A percentile compares a stretch with the other conserved stretches of the same genome.
phyloP scores from a whole-genome alignment of 192 early-diverging fungal genomes.

The Allomyces javanicus region DNA sequence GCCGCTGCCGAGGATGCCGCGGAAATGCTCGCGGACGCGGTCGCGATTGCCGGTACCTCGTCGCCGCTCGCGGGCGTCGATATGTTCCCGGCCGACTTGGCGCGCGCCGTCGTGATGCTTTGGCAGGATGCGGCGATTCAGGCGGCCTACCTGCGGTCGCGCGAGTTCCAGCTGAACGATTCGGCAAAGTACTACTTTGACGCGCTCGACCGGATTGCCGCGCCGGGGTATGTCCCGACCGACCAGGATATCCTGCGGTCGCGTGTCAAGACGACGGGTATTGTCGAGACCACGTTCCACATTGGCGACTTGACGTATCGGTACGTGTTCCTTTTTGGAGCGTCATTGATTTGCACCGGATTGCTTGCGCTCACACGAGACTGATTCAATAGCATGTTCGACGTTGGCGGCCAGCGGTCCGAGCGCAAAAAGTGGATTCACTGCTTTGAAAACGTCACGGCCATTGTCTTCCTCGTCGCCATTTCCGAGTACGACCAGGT shows the following conservation, averaged over 20 bases:
- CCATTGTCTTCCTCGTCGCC: slow-evolving; percentile 87
- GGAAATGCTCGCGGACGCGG: slow-evolving; percentile 61
- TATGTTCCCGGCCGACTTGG: slow-evolving; percentile 56
- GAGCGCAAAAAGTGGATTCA: slow-evolving; percentile 99
- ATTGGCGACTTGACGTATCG: slow-evolving; percentile 83
- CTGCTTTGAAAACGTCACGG: slow-evolving; percentile 93
- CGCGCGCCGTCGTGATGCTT: slow-evolving; percentile 56
- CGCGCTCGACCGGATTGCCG: slow-evolving; percentile 69
- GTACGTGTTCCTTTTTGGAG: neutral
- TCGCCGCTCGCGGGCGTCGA: slow-evolving; percentile 15
- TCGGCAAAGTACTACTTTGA: slow-evolving; percentile 95
- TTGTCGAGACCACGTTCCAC: slow-evolving; percentile 82
- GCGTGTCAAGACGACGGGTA: slow-evolving; percentile 91
- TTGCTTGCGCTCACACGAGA: too few relatives aligned
- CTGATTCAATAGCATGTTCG: slow-evolving; percentile 42
- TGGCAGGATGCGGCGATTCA: slow-evolving; percentile 74
- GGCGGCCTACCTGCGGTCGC: slow-evolving; percentile 53
- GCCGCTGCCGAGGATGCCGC: slow-evolving; percentile 48
- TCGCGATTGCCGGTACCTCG: slow-evolving; percentile 57
- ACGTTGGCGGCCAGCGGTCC: slow-evolving; percentile 94
- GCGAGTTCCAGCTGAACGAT: slow-evolving; percentile 94
- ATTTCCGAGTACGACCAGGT: slow-evolving; percentile 93
- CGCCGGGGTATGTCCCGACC: slow-evolving; percentile 59
- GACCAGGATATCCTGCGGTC: slow-evolving; percentile 95
- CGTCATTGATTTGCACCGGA: too few relatives aligned